Percentiles rank a stretch among this genome's conserved stretches.
These are phyloP conservation scores for Prillingera fragicola DNA, from an alignment of 1,284 basidiomycete species.

Conservation along the genomic window DNA sequence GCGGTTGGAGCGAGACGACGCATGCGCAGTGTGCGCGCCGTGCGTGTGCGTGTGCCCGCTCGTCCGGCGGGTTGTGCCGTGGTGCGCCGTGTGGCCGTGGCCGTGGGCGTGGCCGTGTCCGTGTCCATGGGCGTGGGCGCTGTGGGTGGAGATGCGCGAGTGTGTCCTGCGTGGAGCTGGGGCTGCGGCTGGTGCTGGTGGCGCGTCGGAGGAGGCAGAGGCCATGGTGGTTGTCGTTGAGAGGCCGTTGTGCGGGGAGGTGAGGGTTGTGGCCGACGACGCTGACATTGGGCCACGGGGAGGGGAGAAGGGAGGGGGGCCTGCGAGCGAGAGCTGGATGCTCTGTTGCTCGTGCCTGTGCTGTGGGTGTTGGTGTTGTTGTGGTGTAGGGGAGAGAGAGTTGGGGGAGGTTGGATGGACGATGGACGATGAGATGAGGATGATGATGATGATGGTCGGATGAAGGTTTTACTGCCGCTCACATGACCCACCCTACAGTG, in stretches of 20 bases:
- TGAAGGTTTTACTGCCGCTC: not conserved
- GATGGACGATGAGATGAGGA: not conserved
- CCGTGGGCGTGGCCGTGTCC: constrained; percentile 7
- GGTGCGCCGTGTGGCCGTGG: constrained; percentile 7
- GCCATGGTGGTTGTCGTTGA: constrained; percentile 6
- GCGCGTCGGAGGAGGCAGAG: constrained; percentile 3
- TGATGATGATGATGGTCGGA: not conserved
- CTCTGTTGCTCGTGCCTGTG: not conserved
- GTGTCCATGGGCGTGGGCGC: constrained; percentile 11
- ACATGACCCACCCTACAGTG: too few relatives aligned
- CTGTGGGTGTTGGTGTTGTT: not conserved
- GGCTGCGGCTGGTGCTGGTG: constrained; percentile 7
- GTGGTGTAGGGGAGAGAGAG: not conserved
- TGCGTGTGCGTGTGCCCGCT: constrained; percentile 6
- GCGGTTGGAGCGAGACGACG: constrained; percentile 8
- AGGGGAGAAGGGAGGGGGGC: not conserved
- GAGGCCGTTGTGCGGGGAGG: constrained; percentile 33
- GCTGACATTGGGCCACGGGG: constrained; percentile 27
- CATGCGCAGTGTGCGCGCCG: constrained; percentile 9
- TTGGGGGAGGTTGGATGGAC: not conserved
- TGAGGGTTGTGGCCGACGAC: constrained; percentile 37
- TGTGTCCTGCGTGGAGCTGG: constrained; percentile 1
- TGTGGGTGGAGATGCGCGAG: constrained; percentile 2
- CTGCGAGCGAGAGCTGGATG: not conserved
- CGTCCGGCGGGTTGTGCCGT: too few relatives aligned